A percentile compares a stretch with the other conserved stretches of the same genome.
Conservation (phyloP, 208 protist genomes). For the Leishmania turanica region DNA sequence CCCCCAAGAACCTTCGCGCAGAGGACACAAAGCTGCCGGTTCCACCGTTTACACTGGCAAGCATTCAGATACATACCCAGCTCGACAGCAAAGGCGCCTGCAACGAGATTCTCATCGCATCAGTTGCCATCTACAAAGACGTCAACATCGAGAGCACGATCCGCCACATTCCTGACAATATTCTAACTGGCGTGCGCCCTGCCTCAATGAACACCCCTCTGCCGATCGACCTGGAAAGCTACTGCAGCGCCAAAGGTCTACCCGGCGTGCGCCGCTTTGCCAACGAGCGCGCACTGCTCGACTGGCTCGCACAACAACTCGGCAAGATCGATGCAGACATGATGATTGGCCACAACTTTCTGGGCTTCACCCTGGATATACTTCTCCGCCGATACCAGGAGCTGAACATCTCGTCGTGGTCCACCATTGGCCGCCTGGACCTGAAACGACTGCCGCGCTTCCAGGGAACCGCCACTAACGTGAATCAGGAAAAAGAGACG, state of each 20-base stretch:
- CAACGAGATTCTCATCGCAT: constrained; percentile 94
- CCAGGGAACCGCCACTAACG: constrained; percentile 18
- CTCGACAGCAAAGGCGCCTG: constrained; percentile 63
- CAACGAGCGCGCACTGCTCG: constrained; percentile 85
- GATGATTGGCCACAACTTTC: constrained; percentile 97
- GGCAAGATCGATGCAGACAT: constrained; percentile 94
- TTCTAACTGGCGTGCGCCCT: constrained; percentile 68
- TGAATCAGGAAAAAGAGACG: constrained; percentile 79
- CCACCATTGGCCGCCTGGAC: constrained; percentile 87
- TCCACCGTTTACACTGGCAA: constrained; percentile 88
- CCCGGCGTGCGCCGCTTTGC: constrained; percentile 51
- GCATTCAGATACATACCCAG: constrained; percentile 90
- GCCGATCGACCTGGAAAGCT: constrained; percentile 81
- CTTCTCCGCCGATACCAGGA: constrained; percentile 95
- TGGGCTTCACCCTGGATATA: constrained; percentile 97
- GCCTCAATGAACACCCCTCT: constrained; percentile 38
- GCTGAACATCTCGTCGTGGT: constrained; percentile 91
- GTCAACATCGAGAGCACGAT: constrained; percentile 77
- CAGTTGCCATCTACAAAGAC: constrained; percentile 77
- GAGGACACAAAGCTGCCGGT: constrained; percentile 55
- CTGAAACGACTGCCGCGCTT: constrained; percentile 79
- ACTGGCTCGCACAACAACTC: constrained; percentile 79
- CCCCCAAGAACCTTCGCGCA: constrained; percentile 71
- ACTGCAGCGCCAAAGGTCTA: constrained; percentile 73
- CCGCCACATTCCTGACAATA: constrained; percentile 38